phyloP scores from a whole-genome alignment of 768 basidiomycete genomes.

The Xerocomus potaroensis region DNA sequence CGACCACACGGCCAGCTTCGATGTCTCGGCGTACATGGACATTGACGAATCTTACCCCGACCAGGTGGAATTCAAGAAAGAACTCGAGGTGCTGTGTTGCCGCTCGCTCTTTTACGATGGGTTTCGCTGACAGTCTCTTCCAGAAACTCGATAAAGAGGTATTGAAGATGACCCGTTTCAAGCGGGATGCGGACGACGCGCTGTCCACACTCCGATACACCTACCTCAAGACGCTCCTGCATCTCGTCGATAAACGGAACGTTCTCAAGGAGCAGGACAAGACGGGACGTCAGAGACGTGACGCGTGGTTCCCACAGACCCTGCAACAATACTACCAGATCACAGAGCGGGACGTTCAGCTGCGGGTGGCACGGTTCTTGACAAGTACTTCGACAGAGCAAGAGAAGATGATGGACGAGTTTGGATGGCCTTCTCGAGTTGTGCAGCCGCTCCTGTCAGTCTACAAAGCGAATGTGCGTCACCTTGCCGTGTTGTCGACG shows the following conservation, averaged over 20 bases:
- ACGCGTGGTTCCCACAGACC: conserved; percentile 30
- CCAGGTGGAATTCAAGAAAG: conserved; percentile 25
- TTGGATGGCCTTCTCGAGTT: conserved; percentile 49
- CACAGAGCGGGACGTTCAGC: conserved; percentile 38
- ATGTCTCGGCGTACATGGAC: conserved; percentile 26
- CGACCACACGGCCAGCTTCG: conserved; percentile 23
- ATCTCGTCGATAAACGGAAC: conserved; percentile 13
- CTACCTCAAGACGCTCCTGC: conserved; percentile 23
- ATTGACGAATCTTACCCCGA: conserved; percentile 23
- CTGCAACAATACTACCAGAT: conserved; percentile 29
- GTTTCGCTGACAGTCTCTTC: background rate
- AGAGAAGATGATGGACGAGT: conserved; percentile 47
- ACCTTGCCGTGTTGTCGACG: background rate
- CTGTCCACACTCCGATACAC: conserved; percentile 29
- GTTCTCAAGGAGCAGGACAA: conserved; percentile 17
- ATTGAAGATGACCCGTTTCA: conserved; percentile 17
- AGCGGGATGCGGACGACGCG: conserved; percentile 26
- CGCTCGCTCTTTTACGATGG: background rate
- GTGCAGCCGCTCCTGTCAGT: conserved; percentile 39
- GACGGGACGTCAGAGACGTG: conserved; percentile 18
- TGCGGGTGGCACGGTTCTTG: conserved; percentile 51
- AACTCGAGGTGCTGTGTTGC: conserved; percentile 21
- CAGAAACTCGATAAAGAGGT: conserved; percentile 21
- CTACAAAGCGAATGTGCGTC: conserved; percentile 41
- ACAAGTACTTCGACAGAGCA: conserved; percentile 22